Percentiles rank a stretch among this genome's conserved stretches.
phyloP scores from a whole-genome alignment of 192 early-diverging fungal species.

The Phlyctochytrium planicorne region DNA sequence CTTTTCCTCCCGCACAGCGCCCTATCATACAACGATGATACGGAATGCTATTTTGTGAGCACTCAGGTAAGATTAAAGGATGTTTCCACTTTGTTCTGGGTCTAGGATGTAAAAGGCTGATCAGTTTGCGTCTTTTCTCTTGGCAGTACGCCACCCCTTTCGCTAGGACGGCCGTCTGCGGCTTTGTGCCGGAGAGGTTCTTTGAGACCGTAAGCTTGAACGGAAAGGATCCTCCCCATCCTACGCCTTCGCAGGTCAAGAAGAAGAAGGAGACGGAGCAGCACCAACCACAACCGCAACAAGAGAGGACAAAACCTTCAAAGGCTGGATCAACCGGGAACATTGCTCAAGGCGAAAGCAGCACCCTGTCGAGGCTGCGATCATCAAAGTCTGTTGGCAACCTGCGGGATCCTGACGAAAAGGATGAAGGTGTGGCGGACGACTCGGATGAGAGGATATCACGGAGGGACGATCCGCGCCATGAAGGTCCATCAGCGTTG shows the following conservation, averaged over 20 bases:
- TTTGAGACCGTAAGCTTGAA: conserved; percentile 47
- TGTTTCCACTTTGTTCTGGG: neutral
- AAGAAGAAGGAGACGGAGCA: neutral
- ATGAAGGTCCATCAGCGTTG: too few species aligned
- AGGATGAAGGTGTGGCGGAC: neutral
- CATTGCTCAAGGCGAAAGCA: neutral
- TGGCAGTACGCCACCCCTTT: conserved; percentile 54
- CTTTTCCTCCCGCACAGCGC: too few species aligned
- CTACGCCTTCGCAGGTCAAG: neutral
- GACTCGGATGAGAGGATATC: neutral
- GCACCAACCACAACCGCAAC: too few species aligned
- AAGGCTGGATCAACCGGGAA: neutral
- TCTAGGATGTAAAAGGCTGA: neutral
- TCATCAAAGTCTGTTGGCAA: neutral
- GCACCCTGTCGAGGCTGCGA: too few species aligned
- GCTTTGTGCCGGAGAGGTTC: conserved; percentile 44
- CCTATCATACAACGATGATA: conserved; percentile 39
- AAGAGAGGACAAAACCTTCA: neutral
- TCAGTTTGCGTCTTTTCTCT: too few species aligned
- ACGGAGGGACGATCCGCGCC: neutral
- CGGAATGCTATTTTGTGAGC: conserved; percentile 49
- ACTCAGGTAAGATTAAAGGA: conserved; percentile 26
- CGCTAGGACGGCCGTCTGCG: conserved; percentile 46
- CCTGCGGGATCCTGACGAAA: too few species aligned
- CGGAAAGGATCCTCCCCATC: neutral